Base-by-base conservation (phyloP, 108 stramenopile species). In the Mediolabrus comicus region DNA sequence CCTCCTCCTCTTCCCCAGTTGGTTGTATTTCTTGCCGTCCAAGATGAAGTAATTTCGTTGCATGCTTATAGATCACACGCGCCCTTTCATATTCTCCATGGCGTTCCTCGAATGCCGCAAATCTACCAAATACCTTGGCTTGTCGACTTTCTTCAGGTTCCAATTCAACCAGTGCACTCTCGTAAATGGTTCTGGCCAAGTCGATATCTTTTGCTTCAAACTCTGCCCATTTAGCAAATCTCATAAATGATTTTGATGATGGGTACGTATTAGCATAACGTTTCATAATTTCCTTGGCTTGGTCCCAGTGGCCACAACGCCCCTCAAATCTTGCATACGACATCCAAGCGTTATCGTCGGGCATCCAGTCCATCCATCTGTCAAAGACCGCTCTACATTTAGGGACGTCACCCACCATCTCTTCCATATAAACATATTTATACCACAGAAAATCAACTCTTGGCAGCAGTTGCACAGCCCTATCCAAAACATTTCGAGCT, bases 361-460 rank as follows among this genome's bases (percentile, higher is more conserved):
- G 98, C 84, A 92, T 87, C 98, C 98, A 99, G 36, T 94, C 85
- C 99, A 98, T 99, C 98, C 98, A 98, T 63, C 99, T 79, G 71
- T 99, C 98, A 71, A 98, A 99, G 51, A 99, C 95, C 11, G 89
- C 83, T 10, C 99, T 77, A 60, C 94, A 96, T 71, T 95, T 95
- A 69, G 90, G 85, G 24, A 90, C 69, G 64, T 98, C 96, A 43
- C 97, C 94, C 36, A 98, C 86, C 94, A 97, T 92, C 74, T 99
- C 99, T 84, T 99, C 99, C 95, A 99, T 89, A 75, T 96, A 99
- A 51, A 84, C 87, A 75, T 98, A 99, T 80, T 99, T 99, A 86
- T 98, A 98, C 99, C 99, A 99, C 52, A 99, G 74, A 83, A 92
- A 93, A 72, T 98, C 97, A 16, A 97, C 87, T 3, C 99, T 70